Percentiles rank a stretch among this genome's conserved stretches.
These are phyloP conservation scores for Aspergillus thermomutatus DNA, from an alignment of 2,329 filamentous ascomycete species.

Conservation along the genomic window DNA sequence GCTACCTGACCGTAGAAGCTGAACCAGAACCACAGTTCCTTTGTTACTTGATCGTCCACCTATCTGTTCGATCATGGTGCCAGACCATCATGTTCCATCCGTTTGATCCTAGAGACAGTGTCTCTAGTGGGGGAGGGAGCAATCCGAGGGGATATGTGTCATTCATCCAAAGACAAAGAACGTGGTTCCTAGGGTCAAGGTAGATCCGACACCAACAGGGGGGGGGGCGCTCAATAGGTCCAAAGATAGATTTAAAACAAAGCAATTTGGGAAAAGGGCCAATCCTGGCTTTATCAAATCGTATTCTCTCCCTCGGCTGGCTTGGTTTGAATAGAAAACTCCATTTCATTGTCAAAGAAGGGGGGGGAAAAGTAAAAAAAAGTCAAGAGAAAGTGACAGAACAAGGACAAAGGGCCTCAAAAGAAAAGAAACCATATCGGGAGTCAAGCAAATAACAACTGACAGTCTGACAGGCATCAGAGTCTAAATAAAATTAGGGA, in stretches of 20 bases:
- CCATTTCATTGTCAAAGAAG: constrained; percentile 18
- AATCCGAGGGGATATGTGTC: constrained; percentile 2
- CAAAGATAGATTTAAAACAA: constrained; percentile 18
- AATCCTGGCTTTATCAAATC: constrained; percentile 15
- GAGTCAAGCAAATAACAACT: neutral
- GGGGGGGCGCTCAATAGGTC: constrained; percentile 1
- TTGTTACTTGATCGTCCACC: neutral
- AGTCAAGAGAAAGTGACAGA: constrained; percentile 6
- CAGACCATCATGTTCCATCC: neutral
- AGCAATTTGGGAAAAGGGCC: constrained; percentile 16
- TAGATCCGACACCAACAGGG: constrained; percentile 5
- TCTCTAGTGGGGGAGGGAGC: neutral
- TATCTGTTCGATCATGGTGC: neutral
- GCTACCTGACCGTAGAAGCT: no score
- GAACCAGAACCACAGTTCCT: neutral
- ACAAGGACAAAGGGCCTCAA: neutral
- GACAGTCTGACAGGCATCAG: no score
- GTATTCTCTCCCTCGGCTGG: constrained; percentile 17
- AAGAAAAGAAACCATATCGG: constrained; percentile 3
- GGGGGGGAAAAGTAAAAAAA: constrained; percentile 4
- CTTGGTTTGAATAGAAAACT: constrained; percentile 16
- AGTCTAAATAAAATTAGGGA: neutral
- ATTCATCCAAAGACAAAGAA: constrained; percentile 6
- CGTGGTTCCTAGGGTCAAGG: constrained; percentile 2
- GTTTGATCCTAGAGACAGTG: neutral